Evolutionary conservation across 2,329 filamentous ascomycete genomes (phyloP), one percentile per base, ranked within the genome.

Genomic region (Fusarium sp.): DNA sequence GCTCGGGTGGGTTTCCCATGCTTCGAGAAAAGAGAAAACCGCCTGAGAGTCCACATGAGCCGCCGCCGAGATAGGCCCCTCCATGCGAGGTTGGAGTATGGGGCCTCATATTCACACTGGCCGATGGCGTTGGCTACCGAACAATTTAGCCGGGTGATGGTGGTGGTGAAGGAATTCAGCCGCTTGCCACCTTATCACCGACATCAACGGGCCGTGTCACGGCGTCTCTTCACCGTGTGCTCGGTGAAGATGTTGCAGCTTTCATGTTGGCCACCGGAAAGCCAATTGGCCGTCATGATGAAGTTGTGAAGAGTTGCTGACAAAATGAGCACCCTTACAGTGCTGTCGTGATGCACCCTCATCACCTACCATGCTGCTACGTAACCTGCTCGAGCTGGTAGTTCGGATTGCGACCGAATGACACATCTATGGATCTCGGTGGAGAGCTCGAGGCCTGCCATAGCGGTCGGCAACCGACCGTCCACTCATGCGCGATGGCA

Each of bases 101-200:
- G 56, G 43, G n/a, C 48, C 18, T 37, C 18, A 23, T 13, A 27
- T 9, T 23, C 41, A 37, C 16, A 31, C 30, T 16, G 28, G 7
- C 67, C 60, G 28, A 18, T 61, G 34, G 16, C 31, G 3, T 18
- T 6, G 16, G 15, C 43, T 52, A 34, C 59, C 68, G 68, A 70
- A 65, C 64, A 65, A 65, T 71, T 70, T 71, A 70, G 30, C 64
- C 63, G 27, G 52, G 6, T 11, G 34, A 34, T 47, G 44, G 31
- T 36, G 46, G 28, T 23, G 52, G 6, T 11, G 31, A 9, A 12
- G 12, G 31, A 34, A 12, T 34, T 34, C 31, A 34, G 31, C 31
- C 31, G 31, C 31, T 34, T 34, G 12, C 31, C 9, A 34, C 31
- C 8, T 9, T 12, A 34, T 34, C 31, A 9, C 31, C 31, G 31